Percentiles rank a stretch among this genome's conserved stretches.
Evolutionary conservation across 176 grass and related monocot species (phyloP).

Genomic region (Eragrostis nindensis): DNA sequence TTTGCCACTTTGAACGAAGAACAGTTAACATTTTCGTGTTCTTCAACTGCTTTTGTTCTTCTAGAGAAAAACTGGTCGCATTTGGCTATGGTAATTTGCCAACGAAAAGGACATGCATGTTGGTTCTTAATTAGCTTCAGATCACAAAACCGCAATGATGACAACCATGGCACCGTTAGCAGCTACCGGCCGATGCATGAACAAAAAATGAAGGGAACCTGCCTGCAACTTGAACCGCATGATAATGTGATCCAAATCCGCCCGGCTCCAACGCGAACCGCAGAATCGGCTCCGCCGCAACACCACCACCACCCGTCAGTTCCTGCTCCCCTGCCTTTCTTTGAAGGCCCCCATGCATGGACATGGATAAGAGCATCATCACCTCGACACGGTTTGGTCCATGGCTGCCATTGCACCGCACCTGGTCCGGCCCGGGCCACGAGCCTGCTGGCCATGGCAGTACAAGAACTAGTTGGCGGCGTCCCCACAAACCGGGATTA

Average conservation of each 20-base stretch:
- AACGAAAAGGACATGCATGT: too few relatives aligned
- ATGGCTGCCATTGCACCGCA: slow-evolving; percentile 32
- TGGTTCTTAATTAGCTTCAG: too few relatives aligned
- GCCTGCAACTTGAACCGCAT: not conserved
- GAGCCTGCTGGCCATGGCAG: not conserved
- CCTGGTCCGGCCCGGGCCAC: slow-evolving; percentile 10
- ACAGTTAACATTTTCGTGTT: too few relatives aligned
- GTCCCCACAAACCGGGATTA: not conserved
- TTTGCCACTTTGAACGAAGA: too few relatives aligned
- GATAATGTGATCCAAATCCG: not conserved
- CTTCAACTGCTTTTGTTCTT: too few relatives aligned
- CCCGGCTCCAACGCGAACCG: not conserved
- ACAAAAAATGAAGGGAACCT: not conserved
- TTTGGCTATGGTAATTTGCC: too few relatives aligned
- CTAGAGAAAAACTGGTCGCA: too few relatives aligned
- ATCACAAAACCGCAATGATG: too few relatives aligned
- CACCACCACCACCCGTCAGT: not conserved
- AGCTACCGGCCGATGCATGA: not conserved
- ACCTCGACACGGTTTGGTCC: slow-evolving; percentile 20
- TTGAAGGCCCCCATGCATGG: not conserved
- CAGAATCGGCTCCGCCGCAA: not conserved
- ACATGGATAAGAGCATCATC: slow-evolving; percentile 26
- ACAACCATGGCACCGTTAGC: too few relatives aligned
- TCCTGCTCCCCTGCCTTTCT: not conserved
- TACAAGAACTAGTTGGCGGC: slow-evolving; percentile 28